Base-by-base conservation (phyloP, 371 early-diverging fungal genomes). In the Circinella minor region DNA sequence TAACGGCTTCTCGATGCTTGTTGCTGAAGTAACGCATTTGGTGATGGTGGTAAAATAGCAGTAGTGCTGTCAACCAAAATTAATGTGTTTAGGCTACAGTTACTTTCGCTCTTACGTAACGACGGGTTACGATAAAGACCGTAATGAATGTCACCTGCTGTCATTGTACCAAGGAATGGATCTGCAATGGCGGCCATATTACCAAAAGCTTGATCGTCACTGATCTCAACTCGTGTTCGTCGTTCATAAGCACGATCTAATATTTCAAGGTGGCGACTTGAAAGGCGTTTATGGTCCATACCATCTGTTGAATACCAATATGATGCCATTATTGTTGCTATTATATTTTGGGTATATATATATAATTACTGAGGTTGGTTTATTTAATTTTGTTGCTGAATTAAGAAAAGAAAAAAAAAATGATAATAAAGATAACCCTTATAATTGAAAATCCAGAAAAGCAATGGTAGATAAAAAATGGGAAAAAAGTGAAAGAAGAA, bases 261-360 rank as follows among this genome's bases (percentile, higher is more conserved):
- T 13, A 54, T 37, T 10, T 71, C 61, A 5, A 71, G 49, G 49
- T 74, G 71, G 20, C 71, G 71, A 47, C 47, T 68, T 7, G 74
- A 63, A 15, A 74, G 54, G 14, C 74, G 70, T 43, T 68, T 68
- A 17, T 65, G 67, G 48, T 74, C 66, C 71, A 71, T 55, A 8
- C 74, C 74, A 34, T 74, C 61, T 3, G 74, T 74, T 17, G 74
- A 74, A 49, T 74, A 74, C 74, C 74, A 74, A 55, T 74, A 74
- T 3, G 71, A 57, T 54, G 64, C 68, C 68, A 65, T 74, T 18
- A 43, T 43, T 43, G 0, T 43, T 43, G 43, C 43, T 43, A 3
- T 43, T 1, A 27, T 27, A 27, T 27, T 27, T 27, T 27, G 2
- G 27, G 27, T 27, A 27, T 27, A 27, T 27, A 2, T 27, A 27